Conservation (phyloP, 345 rosid species). For the Melaleuca alternifolia region DNA sequence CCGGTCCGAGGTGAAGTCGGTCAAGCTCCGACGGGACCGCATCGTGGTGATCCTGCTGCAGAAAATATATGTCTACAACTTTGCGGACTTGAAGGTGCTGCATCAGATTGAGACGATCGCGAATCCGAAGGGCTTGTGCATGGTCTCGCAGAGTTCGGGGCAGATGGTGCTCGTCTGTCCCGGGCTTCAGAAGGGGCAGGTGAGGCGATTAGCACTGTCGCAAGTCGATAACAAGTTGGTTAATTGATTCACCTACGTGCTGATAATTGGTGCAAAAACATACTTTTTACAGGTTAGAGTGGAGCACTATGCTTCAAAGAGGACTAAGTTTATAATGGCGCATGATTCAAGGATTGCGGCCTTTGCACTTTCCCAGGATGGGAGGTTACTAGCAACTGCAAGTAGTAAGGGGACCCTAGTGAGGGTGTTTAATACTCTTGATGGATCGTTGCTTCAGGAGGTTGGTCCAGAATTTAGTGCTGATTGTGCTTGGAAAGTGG, state of each 20-base stretch:
- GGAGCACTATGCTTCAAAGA: slow-evolving; percentile 27
- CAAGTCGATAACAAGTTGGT: not conserved
- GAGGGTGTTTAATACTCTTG: slow-evolving; percentile 32
- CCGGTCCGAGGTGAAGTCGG: slow-evolving; percentile 31
- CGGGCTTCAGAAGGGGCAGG: slow-evolving; percentile 34
- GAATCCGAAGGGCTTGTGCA: slow-evolving; percentile 39
- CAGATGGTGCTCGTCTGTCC: slow-evolving; percentile 32
- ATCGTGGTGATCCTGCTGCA: slow-evolving; percentile 24
- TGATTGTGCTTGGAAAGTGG: not conserved
- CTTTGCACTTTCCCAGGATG: slow-evolving; percentile 27
- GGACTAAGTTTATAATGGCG: slow-evolving; percentile 27
- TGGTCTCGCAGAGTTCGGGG: slow-evolving; percentile 19
- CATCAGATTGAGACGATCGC: slow-evolving; percentile 27
- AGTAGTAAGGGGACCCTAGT: slow-evolving; percentile 41
- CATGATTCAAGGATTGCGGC: slow-evolving; percentile 33
- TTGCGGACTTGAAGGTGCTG: slow-evolving; percentile 20
- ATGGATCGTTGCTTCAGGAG: slow-evolving; percentile 36
- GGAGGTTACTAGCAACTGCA: slow-evolving; percentile 34
- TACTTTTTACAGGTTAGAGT: slow-evolving; percentile 13
- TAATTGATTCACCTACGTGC: not conserved
- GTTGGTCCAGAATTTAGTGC: slow-evolving; percentile 5
- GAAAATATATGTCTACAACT: slow-evolving; percentile 29
- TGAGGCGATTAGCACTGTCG: not conserved
- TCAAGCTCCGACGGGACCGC: slow-evolving; percentile 22
- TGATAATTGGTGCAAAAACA: not conserved